These are phyloP conservation scores for Salix brachista DNA, from an alignment of 345 rosid species.

Conservation along the genomic window DNA sequence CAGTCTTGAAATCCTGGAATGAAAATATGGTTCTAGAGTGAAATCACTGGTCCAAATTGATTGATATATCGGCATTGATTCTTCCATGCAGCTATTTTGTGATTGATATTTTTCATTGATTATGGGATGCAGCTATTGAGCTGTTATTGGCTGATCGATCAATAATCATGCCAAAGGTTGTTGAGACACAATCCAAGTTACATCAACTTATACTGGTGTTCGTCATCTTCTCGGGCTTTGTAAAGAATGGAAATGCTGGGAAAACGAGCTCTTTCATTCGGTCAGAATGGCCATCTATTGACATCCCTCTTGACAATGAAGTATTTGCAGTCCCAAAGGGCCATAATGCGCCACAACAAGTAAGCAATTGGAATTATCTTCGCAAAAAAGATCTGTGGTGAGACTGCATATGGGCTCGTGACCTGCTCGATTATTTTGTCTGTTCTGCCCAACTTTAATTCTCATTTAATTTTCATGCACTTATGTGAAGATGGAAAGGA, in stretches of 20 bases:
- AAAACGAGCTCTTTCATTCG: constrained; percentile 63
- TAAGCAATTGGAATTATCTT: constrained; percentile 16
- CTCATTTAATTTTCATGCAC: background rate
- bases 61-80: background rate
- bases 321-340: constrained; percentile 74
- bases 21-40: too few species aligned
- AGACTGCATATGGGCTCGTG: background rate
- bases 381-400: background rate
- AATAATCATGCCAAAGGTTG: constrained; percentile 9
- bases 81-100: background rate
- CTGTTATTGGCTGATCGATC: constrained; percentile 24
- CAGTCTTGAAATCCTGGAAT: too few species aligned
- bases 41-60: too few species aligned
- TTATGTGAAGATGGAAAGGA: background rate
- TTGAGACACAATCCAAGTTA: constrained; percentile 23
- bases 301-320: constrained; percentile 71
- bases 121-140: background rate
- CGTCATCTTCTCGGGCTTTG: constrained; percentile 32
- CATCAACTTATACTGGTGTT: constrained; percentile 15
- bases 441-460: background rate
- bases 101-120: background rate
- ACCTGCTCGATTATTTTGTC: background rate
- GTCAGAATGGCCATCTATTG: constrained; percentile 79
- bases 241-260: constrained; percentile 48
- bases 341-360: constrained; percentile 88